Evolutionary conservation across 176 grass and related monocot species (phyloP).

Genomic region (Phoenix dactylifera): DNA sequence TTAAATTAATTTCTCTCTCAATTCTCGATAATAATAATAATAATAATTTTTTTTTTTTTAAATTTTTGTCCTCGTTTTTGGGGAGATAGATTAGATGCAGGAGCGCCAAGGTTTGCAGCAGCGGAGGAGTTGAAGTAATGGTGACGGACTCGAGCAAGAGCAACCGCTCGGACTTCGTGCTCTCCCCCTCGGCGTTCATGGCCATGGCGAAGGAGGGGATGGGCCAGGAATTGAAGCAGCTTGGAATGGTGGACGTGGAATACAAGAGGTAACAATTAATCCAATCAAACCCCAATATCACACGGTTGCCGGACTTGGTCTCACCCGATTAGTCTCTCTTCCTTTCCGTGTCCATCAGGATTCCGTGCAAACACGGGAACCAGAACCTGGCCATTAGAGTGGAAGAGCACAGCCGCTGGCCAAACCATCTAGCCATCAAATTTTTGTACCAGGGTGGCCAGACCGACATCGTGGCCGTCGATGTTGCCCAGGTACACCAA

Average conservation of each 20-base stretch:
- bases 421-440: conserved; percentile 42
- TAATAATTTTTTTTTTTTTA: not conserved
- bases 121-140: conserved; percentile 44
- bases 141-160: conserved; percentile 55
- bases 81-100: conserved; percentile 63
- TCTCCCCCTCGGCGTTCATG: conserved; percentile 41
- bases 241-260: conserved; percentile 46
- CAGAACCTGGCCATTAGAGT: conserved; percentile 66
- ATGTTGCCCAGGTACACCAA: conserved; percentile 58
- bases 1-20: not conserved
- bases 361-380: conserved; percentile 60
- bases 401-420: conserved; percentile 39
- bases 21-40: no score
- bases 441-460: conserved; percentile 94
- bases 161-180: conserved; percentile 55
- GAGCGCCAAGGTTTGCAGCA: conserved; percentile 37
- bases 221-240: conserved; percentile 27
- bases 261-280: conserved; percentile 53
- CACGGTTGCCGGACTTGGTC: not conserved
- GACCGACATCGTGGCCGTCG: conserved; percentile 86
- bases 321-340: not conserved
- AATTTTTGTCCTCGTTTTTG: not conserved
- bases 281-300: no score
- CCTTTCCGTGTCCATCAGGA: conserved; percentile 21
- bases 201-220: conserved; percentile 64